Evolutionary conservation across 441 rosid genomes (phyloP), one percentile per base, ranked within the genome.

Genomic region (Bruguiera hainesii): DNA sequence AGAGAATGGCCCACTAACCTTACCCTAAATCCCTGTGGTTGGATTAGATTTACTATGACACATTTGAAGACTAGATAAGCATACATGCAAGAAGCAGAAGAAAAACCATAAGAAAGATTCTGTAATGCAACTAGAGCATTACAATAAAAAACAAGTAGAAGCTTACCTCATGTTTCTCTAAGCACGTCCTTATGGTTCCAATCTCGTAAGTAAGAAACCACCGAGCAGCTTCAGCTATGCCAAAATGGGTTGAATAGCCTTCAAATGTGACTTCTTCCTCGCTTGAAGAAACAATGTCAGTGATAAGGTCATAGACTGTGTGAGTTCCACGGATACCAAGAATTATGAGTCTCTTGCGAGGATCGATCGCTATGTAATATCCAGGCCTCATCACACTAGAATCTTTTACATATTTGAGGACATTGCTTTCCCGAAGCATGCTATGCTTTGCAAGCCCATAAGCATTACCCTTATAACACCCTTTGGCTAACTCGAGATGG

Each of bases 1-100:
- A 91, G 93, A 73, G 96, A 94, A 81, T 94, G 99, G 37, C 99
- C 99, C 65, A 89, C 96, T 72, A 94, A 77, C 81, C 98, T 89
- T 71, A 94, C 77, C 84, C 87, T 87, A 81, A 78, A 94, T 65
- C 97, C 99, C 98, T 86, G 89, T 79, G 75, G 72, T 78, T 50
- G 68, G 60, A 79, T 76, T 66, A 77, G 71, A 66, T 76, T 78
- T 63, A 50, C 76, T 26, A 57, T 30, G 62, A 64, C 25, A 63
- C 72, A 18, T 26, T 61, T 64, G 37, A 46, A 35, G 60, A 28
- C 42, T 0, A 28, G n/a, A 31, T 20, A 56, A 25, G 13, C 21
- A 61, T 4, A 37, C 6, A 30, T 15, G 42, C 1, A 61, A 53
- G 25, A 20, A 4, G 7, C 58, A 53, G n/a, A 16, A 23, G 26